Base-by-base conservation (phyloP, 176 grass and related monocot species). In the Raddia distichophylla region DNA sequence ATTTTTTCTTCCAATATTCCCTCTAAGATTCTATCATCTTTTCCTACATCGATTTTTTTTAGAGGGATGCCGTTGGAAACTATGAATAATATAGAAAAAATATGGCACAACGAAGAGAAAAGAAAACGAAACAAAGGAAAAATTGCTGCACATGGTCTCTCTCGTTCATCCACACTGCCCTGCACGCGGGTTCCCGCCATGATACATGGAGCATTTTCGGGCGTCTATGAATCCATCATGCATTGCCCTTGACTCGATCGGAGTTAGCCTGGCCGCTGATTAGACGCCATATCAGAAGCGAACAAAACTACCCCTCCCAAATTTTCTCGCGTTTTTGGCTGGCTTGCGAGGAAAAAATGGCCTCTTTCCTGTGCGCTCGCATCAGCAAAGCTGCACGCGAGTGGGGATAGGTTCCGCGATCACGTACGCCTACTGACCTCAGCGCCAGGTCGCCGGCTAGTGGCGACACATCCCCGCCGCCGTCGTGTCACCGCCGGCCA, bases 191-290 rank as follows among this genome's bases (percentile, higher is more conserved):
- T 62, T 72, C 27, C 16, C 27, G 32, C 56, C 59, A 20, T 7
- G 33, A 49, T 71, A 59, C 48, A 42, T 67, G 49, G 10, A 44
- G 62, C 61, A 52, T 64, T 55, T 45, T 73, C 46, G 69, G 68
- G 4, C 78, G 2, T 67, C 46, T 34, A 11, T 59, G n/a, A 40
- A 40, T 40, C 37, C 37, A 40, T 40, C 2, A 40, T 40, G 37
- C 37, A 40, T 57, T 69, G 76, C 34, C 76, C 69, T 60, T 9
- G 62, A 13, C 57, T 27, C 27, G 27, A 27, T 4, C 8, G 15
- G 40, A 49, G 34, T 59, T 58, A 0, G 56, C 50, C 51, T 33
- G 9, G 71, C 7, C 46, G 20, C 32, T 32, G 35, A 2, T 33
- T 32, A 22, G 2, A 44, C 1, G 60, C 22, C 75, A 19, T 5